These are phyloP conservation scores for Pestalotiopsis fici DNA, from an alignment of 2,329 filamentous ascomycete species.

Conservation along the genomic window DNA sequence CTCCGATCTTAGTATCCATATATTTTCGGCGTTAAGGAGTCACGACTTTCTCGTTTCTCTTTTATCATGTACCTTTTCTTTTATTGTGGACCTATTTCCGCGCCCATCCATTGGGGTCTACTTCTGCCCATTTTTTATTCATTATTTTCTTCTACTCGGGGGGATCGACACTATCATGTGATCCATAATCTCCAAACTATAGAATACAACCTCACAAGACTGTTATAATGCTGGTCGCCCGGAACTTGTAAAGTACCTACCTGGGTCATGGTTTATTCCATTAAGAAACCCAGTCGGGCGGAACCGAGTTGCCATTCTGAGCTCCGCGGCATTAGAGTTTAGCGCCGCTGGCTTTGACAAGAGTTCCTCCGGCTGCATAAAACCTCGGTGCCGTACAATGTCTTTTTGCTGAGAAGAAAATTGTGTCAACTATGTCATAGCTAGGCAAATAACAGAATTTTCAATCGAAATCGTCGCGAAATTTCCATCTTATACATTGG, in stretches of 20 bases:
- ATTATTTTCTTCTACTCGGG: not conserved
- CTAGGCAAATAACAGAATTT: not conserved
- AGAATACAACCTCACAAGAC: not conserved
- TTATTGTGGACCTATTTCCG: not conserved
- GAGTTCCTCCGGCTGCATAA: too few species aligned
- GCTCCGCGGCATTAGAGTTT: too few species aligned
- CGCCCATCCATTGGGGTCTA: not conserved
- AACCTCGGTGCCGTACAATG: too few species aligned
- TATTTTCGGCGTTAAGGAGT: not conserved
- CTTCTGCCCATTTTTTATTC: too few species aligned
- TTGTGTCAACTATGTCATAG: too few species aligned
- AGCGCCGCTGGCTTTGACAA: too few species aligned
- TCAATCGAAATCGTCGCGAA: not conserved
- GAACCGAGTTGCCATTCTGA: not conserved
- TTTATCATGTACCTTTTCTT: not conserved
- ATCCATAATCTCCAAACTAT: not conserved
- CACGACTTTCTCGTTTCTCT: too few species aligned
- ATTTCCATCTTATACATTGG: not conserved
- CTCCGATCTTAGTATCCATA: not conserved
- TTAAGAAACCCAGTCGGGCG: not conserved
- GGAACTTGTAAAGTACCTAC: not conserved
- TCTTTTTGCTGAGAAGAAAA: too few species aligned
- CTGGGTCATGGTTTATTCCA: not conserved
- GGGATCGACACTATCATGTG: conserved; percentile 1
- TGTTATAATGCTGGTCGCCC: not conserved